These are phyloP conservation scores for Echites panduratus DNA, from an alignment of 257 asterid genomes.

Conservation along the genomic window DNA sequence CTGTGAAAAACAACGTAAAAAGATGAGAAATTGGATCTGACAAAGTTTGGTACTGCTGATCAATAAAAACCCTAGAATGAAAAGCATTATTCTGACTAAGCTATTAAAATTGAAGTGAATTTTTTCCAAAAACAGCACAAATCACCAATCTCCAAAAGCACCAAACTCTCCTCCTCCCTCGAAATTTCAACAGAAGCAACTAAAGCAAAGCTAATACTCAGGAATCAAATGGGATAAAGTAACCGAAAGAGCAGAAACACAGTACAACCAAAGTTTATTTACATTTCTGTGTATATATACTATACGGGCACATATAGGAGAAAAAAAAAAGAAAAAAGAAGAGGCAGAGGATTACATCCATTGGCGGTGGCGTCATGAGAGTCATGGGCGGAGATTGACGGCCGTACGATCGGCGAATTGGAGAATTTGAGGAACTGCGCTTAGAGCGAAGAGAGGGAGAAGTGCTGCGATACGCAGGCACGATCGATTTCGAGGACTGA, in stretches of 20 bases:
- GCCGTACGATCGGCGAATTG: slow-evolving; percentile 39
- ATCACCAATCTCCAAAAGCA: slow-evolving; percentile 1
- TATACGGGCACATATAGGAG: too few relatives aligned
- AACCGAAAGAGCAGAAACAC: slow-evolving; percentile 9
- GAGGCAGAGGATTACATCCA: slow-evolving; percentile 33
- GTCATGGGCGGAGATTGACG: slow-evolving; percentile 39
- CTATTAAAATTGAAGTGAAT: slow-evolving; percentile 22
- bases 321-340: neutral
- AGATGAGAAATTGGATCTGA: slow-evolving; percentile 26
- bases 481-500: slow-evolving; percentile 16
- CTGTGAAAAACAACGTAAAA: slow-evolving; percentile 26
- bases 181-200: slow-evolving; percentile 7
- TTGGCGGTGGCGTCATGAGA: slow-evolving; percentile 51
- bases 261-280: slow-evolving; percentile 12
- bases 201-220: slow-evolving; percentile 12
- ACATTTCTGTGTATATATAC: neutral
- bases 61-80: slow-evolving; percentile 18
- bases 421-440: slow-evolving; percentile 9
- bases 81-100: slow-evolving; percentile 11
- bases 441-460: neutral
- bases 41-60: slow-evolving; percentile 19
- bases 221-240: slow-evolving; percentile 13
- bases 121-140: neutral
- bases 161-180: too few relatives aligned
- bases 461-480: slow-evolving; percentile 7